These are phyloP conservation scores for Fusarium sp. DNA, from an alignment of 2,329 filamentous ascomycete genomes.

Conservation along the genomic window DNA sequence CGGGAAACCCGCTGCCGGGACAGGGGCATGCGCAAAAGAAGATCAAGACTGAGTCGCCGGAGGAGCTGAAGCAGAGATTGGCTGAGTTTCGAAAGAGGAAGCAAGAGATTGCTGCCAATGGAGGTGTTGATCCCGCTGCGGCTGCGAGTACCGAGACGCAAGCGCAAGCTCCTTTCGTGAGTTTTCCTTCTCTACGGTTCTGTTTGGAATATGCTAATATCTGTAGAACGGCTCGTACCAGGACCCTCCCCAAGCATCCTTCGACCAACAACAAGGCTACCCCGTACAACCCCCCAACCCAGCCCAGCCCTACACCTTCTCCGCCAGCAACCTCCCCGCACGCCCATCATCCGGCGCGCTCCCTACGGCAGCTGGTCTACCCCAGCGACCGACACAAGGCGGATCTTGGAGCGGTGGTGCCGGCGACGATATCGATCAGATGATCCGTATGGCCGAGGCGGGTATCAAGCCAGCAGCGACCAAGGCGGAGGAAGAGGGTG, in stretches of 20 bases:
- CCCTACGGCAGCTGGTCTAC: constrained; percentile 54
- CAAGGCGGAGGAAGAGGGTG: constrained; percentile 52
- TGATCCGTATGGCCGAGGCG: constrained; percentile 73
- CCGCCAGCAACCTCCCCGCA: constrained; percentile 57
- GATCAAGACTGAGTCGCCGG: constrained; percentile 76
- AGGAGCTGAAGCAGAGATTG: constrained; percentile 82
- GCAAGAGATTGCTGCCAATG: constrained; percentile 65
- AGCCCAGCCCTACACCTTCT: constrained; percentile 48
- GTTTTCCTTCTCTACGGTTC: constrained; percentile 44
- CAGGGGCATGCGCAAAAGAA: constrained; percentile 67
- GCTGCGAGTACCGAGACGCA: constrained; percentile 57
- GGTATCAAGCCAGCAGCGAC: constrained; percentile 61
- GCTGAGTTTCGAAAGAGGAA: constrained; percentile 79
- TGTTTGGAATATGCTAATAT: constrained; percentile 38
- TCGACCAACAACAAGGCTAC: constrained; percentile 41
- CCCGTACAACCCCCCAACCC: constrained; percentile 37
- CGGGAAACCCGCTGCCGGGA: constrained; percentile 83
- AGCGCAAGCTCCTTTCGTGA: constrained; percentile 67
- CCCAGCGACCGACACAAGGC: constrained; percentile 55
- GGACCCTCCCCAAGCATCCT: constrained; percentile 20
- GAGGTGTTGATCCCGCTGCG: constrained; percentile 51
- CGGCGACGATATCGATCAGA: constrained; percentile 71
- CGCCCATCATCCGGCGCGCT: constrained; percentile 54
- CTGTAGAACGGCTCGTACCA: constrained; percentile 52
- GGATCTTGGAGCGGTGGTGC: constrained; percentile 46